These are phyloP conservation scores for Mycena alexandri DNA, from an alignment of 768 basidiomycete species.

Conservation along the genomic window DNA sequence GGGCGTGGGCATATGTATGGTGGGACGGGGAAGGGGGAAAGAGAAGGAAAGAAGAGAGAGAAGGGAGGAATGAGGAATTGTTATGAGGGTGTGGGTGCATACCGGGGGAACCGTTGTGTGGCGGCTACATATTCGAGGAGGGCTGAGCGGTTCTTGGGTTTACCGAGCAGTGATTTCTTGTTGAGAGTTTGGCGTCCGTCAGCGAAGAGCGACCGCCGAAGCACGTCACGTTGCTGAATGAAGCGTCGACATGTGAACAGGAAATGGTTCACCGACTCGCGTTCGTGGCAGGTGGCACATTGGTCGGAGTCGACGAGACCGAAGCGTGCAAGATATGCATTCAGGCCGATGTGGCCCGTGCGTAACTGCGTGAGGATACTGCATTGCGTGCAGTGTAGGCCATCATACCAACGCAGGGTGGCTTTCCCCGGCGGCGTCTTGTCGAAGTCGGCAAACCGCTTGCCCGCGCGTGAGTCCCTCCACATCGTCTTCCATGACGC, in stretches of 20 bases:
- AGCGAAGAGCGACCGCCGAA: too few species aligned
- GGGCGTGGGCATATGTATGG: too few species aligned
- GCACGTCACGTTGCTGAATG: too few species aligned
- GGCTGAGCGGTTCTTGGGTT: too few species aligned
- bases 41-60: too few species aligned
- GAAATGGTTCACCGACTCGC: not conserved
- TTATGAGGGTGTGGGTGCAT: too few species aligned
- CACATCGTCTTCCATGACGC: not conserved
- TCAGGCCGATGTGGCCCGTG: constrained; percentile 46
- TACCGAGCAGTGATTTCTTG: too few species aligned
- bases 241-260: not conserved
- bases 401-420: not conserved
- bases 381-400: constrained; percentile 28
- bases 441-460: not conserved
- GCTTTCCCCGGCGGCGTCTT: constrained; percentile 7
- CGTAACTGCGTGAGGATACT: constrained; percentile 49
- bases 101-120: too few species aligned
- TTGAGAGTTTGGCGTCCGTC: too few species aligned
- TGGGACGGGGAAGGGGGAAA: too few species aligned
- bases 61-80: too few species aligned
- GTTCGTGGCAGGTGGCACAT: not conserved
- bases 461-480: not conserved
- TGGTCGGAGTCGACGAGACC: constrained; percentile 16
- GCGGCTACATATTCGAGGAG: too few species aligned
- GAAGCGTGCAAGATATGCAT: constrained; percentile 44